Conservation (phyloP, 306 rosid genomes). For the Begonia loranthoides region DNA sequence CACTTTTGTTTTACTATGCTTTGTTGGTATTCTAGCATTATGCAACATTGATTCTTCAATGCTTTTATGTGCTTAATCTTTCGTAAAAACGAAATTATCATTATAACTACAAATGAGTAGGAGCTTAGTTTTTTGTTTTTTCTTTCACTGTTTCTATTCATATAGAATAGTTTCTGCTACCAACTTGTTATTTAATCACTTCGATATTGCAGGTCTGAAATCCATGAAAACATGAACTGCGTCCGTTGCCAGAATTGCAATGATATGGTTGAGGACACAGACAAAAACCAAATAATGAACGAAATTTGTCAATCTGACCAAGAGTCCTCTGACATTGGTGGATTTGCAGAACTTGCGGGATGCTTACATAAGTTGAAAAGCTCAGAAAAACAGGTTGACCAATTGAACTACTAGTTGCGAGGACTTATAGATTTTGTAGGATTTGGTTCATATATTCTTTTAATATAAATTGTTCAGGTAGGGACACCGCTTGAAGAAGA, state of each 20-base stretch:
- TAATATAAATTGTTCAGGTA: slow-evolving; percentile 32
- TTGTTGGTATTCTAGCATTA: too few relatives aligned
- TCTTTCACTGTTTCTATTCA: too few relatives aligned
- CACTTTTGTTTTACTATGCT: background rate
- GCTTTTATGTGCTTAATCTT: too few relatives aligned
- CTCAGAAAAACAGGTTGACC: slow-evolving; percentile 84
- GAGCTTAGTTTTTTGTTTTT: too few relatives aligned
- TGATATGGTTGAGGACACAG: slow-evolving; percentile 21
- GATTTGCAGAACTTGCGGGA: slow-evolving; percentile 86
- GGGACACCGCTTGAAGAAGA: slow-evolving; percentile 91
- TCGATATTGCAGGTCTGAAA: slow-evolving; percentile 54
- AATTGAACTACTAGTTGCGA: background rate
- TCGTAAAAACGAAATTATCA: too few relatives aligned
- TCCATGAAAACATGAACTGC: slow-evolving; percentile 82
- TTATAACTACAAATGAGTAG: too few relatives aligned
- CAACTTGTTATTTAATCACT: slow-evolving; percentile 1
- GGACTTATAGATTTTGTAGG: too few relatives aligned
- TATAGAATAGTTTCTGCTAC: background rate
- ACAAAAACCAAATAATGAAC: slow-evolving; percentile 13
- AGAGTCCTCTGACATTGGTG: slow-evolving; percentile 66
- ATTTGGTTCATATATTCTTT: too few relatives aligned
- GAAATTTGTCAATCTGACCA: slow-evolving; percentile 25
- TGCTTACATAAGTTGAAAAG: slow-evolving; percentile 60
- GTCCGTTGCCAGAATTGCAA: slow-evolving; percentile 50
- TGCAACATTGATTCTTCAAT: too few relatives aligned